Base-by-base conservation (phyloP, 352 stramenopile species). In the Globisporangium ultimum region DNA sequence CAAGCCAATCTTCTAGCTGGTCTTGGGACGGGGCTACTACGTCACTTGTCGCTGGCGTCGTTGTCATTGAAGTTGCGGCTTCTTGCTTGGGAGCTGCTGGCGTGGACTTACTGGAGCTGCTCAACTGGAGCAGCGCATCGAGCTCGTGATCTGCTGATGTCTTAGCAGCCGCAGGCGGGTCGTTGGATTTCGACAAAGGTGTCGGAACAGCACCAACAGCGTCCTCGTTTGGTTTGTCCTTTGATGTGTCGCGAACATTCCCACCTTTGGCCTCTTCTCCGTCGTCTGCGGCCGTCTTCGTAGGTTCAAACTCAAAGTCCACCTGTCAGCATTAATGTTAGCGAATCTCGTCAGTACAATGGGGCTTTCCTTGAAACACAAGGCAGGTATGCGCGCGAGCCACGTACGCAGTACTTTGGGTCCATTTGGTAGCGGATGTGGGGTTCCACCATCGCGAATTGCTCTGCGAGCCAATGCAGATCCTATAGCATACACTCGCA, bases 1-100 rank as follows among this genome's bases (percentile, higher is more conserved):
- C 81, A 17, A 91, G 66, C 81, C 81, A 91, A 3, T 87, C 77
- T 63, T 91, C 81, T 9, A 89, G 67, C 34, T 89, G 67, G 6
- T 84, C 59, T 42, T 62, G 52, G 2, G 60, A 60, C 53, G 28
- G 28, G 9, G 28, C 28, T 6, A 10, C 28, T 36, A 5, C 28
- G 8, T 10, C 28, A 36, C 5, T 36, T 10, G 28, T 5, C 28
- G 28, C 28, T 36, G 61, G 46, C 18, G 60, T 28, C 2, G 13
- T 38, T 3, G 36, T 20, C 1, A 9, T 12, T 47, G 36, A 10
- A 38, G 34, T 43, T 49, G 49, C 18, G 51, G 22, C 10, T 8
- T 17, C 6, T 14, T 53, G 7, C 32, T 18, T 53, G 47, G 34
- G n/a, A 20, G 24, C 11, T 68, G 15, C 46, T 57, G 28, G 28